Evolutionary conservation across 306 rosid species (phyloP).

Genomic region (Leucaena leucocephala): DNA sequence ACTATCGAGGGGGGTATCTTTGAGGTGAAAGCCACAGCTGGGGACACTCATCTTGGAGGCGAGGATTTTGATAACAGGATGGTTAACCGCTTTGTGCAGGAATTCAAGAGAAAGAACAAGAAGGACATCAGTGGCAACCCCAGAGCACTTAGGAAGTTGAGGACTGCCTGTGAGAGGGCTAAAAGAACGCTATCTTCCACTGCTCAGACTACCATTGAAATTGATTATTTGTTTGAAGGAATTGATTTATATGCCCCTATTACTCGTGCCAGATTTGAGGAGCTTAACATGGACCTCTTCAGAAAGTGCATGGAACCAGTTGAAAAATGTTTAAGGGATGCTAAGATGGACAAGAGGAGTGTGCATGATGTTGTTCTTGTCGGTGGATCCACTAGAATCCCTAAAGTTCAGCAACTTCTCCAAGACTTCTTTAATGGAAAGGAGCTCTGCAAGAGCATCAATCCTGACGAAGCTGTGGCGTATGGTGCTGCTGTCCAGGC

Average conservation of each 20-base stretch:
- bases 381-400: slow-evolving; percentile 73
- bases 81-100: slow-evolving; percentile 72
- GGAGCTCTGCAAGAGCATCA: slow-evolving; percentile 73
- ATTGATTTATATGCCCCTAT: slow-evolving; percentile 67
- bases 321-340: slow-evolving; percentile 72
- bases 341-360: slow-evolving; percentile 69
- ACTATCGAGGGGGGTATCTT: slow-evolving; percentile 79
- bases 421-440: slow-evolving; percentile 72
- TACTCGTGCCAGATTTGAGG: slow-evolving; percentile 73
- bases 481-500: slow-evolving; percentile 73
- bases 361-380: slow-evolving; percentile 70
- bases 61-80: slow-evolving; percentile 49
- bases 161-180: slow-evolving; percentile 51
- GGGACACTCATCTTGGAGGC: slow-evolving; percentile 77
- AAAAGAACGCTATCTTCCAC: slow-evolving; percentile 47
- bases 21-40: slow-evolving; percentile 78
- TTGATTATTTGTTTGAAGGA: slow-evolving; percentile 64
- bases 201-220: slow-evolving; percentile 47
- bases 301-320: slow-evolving; percentile 75
- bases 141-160: slow-evolving; percentile 67
- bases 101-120: slow-evolving; percentile 75
- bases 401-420: slow-evolving; percentile 69
- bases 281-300: slow-evolving; percentile 69
- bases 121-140: slow-evolving; percentile 71
- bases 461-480: slow-evolving; percentile 73